These are phyloP conservation scores for Halteria grandinella DNA, from an alignment of 73 alveolate genomes.

Conservation along the genomic window DNA sequence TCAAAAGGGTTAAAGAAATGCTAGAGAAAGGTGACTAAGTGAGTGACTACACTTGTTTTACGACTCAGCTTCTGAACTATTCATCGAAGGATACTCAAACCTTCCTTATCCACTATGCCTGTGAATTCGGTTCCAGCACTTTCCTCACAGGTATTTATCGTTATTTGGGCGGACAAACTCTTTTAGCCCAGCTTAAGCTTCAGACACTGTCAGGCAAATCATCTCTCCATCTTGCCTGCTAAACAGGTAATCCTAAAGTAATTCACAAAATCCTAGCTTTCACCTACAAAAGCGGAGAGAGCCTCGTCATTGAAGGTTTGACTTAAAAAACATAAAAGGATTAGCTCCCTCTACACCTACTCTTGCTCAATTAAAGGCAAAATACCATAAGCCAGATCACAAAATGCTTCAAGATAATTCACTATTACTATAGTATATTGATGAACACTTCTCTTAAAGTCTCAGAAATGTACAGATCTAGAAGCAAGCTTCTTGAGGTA, in stretches of 20 bases:
- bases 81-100: conserved; percentile 1
- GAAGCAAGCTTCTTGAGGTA: not conserved
- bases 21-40: not conserved
- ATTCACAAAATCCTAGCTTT: not conserved
- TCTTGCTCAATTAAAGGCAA: not conserved
- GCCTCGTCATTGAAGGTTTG: not conserved
- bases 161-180: not conserved
- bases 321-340: conserved; percentile 11
- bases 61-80: not conserved
- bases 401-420: conserved; percentile 1
- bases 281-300: not conserved
- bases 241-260: not conserved
- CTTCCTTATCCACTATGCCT: conserved; percentile 16
- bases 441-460: conserved; percentile 10
- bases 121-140: not conserved
- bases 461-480: not conserved
- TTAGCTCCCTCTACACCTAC: not conserved
- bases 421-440: not conserved
- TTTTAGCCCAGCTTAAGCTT: not conserved
- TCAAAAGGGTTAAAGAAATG: conserved; percentile 3
- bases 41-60: not conserved
- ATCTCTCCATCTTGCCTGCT: conserved; percentile 37
- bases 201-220: conserved; percentile 11
- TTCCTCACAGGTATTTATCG: not conserved
- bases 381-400: not conserved